Evolutionary conservation across 176 grass and related monocot species (phyloP), one percentile per base, ranked within the genome.

Genomic region (Musa schizocarpa): DNA sequence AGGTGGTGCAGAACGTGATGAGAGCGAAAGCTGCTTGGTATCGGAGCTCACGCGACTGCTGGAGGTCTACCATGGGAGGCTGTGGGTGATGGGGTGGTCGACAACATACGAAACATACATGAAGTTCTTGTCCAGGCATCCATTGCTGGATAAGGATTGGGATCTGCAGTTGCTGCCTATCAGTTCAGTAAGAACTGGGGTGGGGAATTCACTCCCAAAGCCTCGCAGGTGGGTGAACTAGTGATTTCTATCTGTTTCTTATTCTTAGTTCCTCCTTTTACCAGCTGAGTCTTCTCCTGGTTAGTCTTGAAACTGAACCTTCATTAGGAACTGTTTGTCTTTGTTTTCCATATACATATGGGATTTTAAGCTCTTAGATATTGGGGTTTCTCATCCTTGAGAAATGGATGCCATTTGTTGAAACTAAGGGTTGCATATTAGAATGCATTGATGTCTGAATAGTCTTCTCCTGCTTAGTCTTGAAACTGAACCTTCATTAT

Each of bases 61-160:
- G 21, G 94, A 98, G 86, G 79, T 63, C 72, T 79, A 74, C 76
- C 89, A 65, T 29, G 65, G 56, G 1, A 79, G 79, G 22, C 49
- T 93, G 61, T 93, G 84, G 90, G 86, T 98, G 26, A 89, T 98
- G 82, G 94, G 88, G 0, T 98, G 94, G 90, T 88, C 94, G 9
- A 86, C 81, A 26, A 93, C 88, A 24, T 98, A 93, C 50, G 90
- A 98, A 68, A 91, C 86, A 11, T 93, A 98, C 86, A 74, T 91
- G 86, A 80, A 92, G 65, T 98, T 98, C 86, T 81, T 98, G 22
- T 91, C 90, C 50, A 91, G 82, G 80, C 90, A 91, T 76, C 94
- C 94, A 12, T 85, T 98, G 74, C 22, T 98, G 68, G 90, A 98
- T 78, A 98, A 89, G 72, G 90, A 98, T 52, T 93, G 94, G 94